Base-by-base conservation (phyloP, 495 filamentous ascomycete genomes). In the Terfezia boudieri region DNA sequence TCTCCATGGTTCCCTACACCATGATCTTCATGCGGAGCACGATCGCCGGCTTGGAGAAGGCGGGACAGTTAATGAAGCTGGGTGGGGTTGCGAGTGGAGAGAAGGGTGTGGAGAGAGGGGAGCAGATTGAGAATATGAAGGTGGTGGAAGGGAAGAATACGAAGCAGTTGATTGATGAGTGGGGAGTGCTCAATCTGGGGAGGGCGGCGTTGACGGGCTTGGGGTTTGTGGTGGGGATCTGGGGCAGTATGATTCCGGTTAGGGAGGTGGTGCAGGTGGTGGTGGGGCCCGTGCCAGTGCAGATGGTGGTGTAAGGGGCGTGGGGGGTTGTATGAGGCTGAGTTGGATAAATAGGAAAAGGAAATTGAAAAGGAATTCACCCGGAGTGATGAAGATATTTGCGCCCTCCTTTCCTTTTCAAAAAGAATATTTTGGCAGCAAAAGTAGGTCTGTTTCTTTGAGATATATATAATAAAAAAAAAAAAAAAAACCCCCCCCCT, bases 1-100 rank as follows among this genome's bases (percentile, higher is more conserved):
- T 58, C 26, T 48, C 36, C 1, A 55, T 55, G 12, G 12, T 58
- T 16, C 57, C 57, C 17, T 58, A 51, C 23, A 58, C 57, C 1
- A 22, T 55, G 7, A 22, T 58, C 23, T 53, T 49, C n/a, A 56
- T 58, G 57, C 48, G 16, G 26, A 36, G 32, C 36, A 58, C 54
- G 38, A 36, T 56, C 26, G 9, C 9, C 2, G 48, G 53, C 10
- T 48, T 55, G 2, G 36, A 37, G 32, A 53, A 52, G n/a, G 10
- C 22, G 37, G 8, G 41, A 4, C 14, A 46, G 41, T 14, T 14
- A 10, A 1, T 16, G 16, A 16, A 43, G 41, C 12, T 14, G 14
- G 41, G 14, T 14, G 41, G 8, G 12, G 41, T 9, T 20, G 14
- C 12, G 17, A 20, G 41, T 0, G 41, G 41, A 9, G 41, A 46